Evolutionary conservation across 2,329 filamentous ascomycete species (phyloP).

Genomic region (Zelopaecilomyces penicillatus): DNA sequence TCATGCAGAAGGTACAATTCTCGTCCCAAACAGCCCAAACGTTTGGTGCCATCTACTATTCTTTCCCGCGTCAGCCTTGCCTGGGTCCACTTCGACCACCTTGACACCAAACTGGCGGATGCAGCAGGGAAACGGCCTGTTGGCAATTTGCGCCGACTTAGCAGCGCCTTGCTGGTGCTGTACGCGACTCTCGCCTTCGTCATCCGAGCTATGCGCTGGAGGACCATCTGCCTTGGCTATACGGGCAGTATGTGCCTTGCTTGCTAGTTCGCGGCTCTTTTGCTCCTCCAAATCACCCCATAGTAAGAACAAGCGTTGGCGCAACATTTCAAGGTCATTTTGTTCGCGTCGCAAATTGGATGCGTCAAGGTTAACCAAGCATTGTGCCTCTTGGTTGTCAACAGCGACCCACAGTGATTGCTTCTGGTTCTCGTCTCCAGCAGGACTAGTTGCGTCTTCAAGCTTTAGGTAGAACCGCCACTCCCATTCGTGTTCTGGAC

Average conservation of each 20-base stretch:
- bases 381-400: constrained; percentile 45
- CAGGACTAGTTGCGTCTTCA: constrained; percentile 50
- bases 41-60: constrained; percentile 50
- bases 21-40: constrained; percentile 58
- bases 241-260: constrained; percentile 11
- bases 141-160: constrained; percentile 27
- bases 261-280: constrained; percentile 35
- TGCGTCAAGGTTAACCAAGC: constrained; percentile 40
- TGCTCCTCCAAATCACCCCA: constrained; percentile 82
- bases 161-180: not conserved
- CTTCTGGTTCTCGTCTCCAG: constrained; percentile 24
- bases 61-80: constrained; percentile 35
- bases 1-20: constrained; percentile 30
- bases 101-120: constrained; percentile 62
- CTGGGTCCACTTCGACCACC: constrained; percentile 29
- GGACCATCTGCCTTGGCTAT: constrained; percentile 21
- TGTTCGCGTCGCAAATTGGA: constrained; percentile 47
- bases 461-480: constrained; percentile 78
- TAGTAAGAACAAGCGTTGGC: constrained; percentile 64
- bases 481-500: constrained; percentile 49
- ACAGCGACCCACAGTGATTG: constrained; percentile 60
- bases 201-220: constrained; percentile 31
- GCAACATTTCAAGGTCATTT: constrained; percentile 42
- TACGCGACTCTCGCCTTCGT: constrained; percentile 2
- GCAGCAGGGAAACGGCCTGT: constrained; percentile 60